Evolutionary conservation across 768 basidiomycete species (phyloP).

Genomic region (Cytidiella melzeri): DNA sequence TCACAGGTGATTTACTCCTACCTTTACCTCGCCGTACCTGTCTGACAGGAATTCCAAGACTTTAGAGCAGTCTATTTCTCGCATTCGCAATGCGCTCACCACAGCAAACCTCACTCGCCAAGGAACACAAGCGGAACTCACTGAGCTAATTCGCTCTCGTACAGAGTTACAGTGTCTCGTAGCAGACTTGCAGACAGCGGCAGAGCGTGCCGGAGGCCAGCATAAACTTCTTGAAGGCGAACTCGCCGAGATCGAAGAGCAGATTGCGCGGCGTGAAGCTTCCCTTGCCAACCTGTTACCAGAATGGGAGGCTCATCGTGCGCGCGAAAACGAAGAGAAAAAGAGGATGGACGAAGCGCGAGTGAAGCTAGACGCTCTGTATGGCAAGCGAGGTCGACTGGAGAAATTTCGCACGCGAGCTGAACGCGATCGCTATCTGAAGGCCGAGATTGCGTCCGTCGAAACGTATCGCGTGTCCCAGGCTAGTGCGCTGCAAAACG

Average conservation of each 20-base stretch:
- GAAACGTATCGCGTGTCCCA: slow-evolving; percentile 55
- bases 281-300: slow-evolving; percentile 62
- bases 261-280: slow-evolving; percentile 57
- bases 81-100: slow-evolving; percentile 64
- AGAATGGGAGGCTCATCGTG: slow-evolving; percentile 58
- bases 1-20: slow-evolving; percentile 53
- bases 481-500: slow-evolving; percentile 44
- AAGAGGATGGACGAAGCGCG: slow-evolving; percentile 69
- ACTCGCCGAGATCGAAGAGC: slow-evolving; percentile 49
- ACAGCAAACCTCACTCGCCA: slow-evolving; percentile 63
- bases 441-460: slow-evolving; percentile 71
- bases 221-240: slow-evolving; percentile 61
- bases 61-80: slow-evolving; percentile 66
- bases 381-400: slow-evolving; percentile 86
- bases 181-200: slow-evolving; percentile 65
- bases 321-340: slow-evolving; percentile 47
- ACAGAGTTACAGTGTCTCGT: slow-evolving; percentile 86
- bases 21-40: not conserved
- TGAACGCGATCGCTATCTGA: slow-evolving; percentile 80
- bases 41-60: slow-evolving; percentile 36
- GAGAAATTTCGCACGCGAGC: slow-evolving; percentile 77
- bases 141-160: slow-evolving; percentile 76
- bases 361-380: slow-evolving; percentile 66
- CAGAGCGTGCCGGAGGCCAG: slow-evolving; percentile 57
- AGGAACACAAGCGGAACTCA: slow-evolving; percentile 77